Base-by-base conservation (phyloP, 495 filamentous ascomycete species). In the Gamarada debralockiae region DNA sequence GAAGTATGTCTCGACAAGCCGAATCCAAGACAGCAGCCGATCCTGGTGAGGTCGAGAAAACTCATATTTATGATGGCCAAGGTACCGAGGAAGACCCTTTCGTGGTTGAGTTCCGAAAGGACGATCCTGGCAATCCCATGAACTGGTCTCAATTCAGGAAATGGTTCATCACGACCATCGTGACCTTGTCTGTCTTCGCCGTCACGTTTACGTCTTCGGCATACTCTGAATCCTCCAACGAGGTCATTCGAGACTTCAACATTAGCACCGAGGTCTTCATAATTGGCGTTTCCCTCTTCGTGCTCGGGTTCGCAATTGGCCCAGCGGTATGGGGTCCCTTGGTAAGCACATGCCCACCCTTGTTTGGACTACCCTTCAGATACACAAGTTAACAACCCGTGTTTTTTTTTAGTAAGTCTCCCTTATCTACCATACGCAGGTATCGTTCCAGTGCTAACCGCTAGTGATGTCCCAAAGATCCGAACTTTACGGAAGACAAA, bases 121-220 rank as follows among this genome's bases (percentile, higher is more conserved):
- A 83, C 23, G 89, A 92, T 62, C 76, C 80, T 3, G 76, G 83
- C 44, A 88, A 92, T 62, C 86, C 87, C 3, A 81, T 88, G 77
- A 67, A 67, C 22, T 91, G 82, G 59, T 60, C 74, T 20, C 43
- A 60, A 5, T 50, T 57, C 21, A 83, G 75, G 67, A 91, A 92
- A 68, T 92, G 89, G 88, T 63, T 64, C 14, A 79, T 86, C 53
- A 88, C 85, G 1, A 55, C 79, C 47, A 38, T 83, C 8, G 80
- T 85, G 44, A 85, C 88, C 18, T 52, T 87, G 38, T 78, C 86
- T 17, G 87, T 86, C 0, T 73, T 92, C 47, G 81, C 84, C 17
- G 88, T 92, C 23, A 74, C 88, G 9, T 81, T 93, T 56, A 84
- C 83, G 24, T 90, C 86, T 12, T 88, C 86, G 1, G 87, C 86